Conservation (phyloP, 345 rosid species). For the Carallia brachiata region DNA sequence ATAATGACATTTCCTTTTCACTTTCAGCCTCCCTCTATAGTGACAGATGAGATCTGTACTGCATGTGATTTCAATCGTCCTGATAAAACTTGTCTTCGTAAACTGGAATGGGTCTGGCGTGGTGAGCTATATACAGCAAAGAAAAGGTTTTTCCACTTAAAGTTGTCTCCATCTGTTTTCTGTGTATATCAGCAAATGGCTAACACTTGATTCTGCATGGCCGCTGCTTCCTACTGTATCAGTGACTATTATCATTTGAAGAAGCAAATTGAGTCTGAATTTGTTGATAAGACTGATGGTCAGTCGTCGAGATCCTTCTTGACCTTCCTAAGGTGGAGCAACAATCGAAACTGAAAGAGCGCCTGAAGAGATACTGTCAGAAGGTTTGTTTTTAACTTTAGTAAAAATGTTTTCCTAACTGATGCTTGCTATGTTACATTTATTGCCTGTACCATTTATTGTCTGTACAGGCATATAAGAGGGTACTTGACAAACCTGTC, state of each 20-base stretch:
- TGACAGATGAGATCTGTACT: constrained; percentile 86
- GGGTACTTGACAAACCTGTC: constrained; percentile 81
- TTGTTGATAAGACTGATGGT: constrained; percentile 56
- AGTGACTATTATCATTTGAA: constrained; percentile 92
- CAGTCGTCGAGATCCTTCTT: constrained; percentile 72
- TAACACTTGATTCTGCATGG: constrained; percentile 16
- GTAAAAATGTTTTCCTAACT: constrained; percentile 17
- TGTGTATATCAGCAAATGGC: constrained; percentile 13
- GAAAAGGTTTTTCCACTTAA: constrained; percentile 54
- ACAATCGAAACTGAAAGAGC: constrained; percentile 73
- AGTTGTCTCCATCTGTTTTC: constrained; percentile 4
- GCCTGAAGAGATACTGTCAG: constrained; percentile 83
- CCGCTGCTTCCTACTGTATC: constrained; percentile 27
- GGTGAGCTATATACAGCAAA: constrained; percentile 87
- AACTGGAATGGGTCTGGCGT: constrained; percentile 99
- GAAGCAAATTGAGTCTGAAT: constrained; percentile 93
- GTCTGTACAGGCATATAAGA: constrained; percentile 64
- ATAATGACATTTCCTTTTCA: constrained; percentile 21
- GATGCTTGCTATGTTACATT: constrained; percentile 19
- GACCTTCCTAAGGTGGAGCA: constrained; percentile 86
- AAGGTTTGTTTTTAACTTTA: constrained; percentile 48
- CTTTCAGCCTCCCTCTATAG: constrained; percentile 90
- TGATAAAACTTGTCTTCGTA: constrained; percentile 85
- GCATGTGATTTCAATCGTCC: constrained; percentile 98
- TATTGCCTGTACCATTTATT: constrained; percentile 23